Percentiles rank a stretch among this genome's conserved stretches.
Conservation (phyloP, 2,329 filamentous ascomycete genomes). For the Pseudopithomyces maydicus region DNA sequence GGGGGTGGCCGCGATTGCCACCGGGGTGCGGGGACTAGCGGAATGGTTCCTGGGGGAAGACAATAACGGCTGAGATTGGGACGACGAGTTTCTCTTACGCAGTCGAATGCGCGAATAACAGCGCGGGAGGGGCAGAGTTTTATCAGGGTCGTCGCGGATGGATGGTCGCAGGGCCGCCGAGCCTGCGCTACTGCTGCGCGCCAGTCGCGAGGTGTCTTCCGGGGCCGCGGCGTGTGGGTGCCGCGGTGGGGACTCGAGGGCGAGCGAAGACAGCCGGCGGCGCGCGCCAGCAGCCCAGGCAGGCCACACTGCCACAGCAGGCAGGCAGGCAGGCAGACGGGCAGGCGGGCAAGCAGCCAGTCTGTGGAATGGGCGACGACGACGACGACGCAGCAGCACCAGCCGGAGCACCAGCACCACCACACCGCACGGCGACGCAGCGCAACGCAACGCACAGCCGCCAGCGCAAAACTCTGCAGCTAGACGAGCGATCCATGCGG, state of each 20-base stretch:
- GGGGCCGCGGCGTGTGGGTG: background rate
- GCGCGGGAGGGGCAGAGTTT: slow-evolving; percentile 16
- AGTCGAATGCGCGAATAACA: slow-evolving; percentile 23
- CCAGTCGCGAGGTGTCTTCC: too few relatives aligned
- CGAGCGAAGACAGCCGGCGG: background rate
- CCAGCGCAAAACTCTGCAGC: slow-evolving; percentile 22
- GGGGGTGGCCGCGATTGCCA: slow-evolving; percentile 21
- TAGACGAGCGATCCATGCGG: slow-evolving; percentile 25
- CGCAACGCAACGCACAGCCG: slow-evolving; percentile 8
- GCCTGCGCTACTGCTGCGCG: too few relatives aligned
- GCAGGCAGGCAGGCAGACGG: background rate
- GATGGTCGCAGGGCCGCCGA: slow-evolving; percentile 1
- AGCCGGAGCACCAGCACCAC: background rate
- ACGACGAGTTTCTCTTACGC: slow-evolving; percentile 27
- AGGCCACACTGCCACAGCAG: too few relatives aligned
- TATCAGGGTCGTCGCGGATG: slow-evolving; percentile 17
- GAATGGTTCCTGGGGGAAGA: slow-evolving; percentile 26
- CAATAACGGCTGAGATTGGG: slow-evolving; percentile 10
- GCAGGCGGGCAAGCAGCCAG: too few relatives aligned
- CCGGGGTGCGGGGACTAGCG: slow-evolving; percentile 24
- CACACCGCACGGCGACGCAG: slow-evolving; percentile 5
- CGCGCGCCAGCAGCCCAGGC: too few relatives aligned
- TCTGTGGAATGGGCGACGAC: too few relatives aligned
- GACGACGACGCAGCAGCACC: too few relatives aligned
- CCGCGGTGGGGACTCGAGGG: background rate